A percentile compares a stretch with the other conserved stretches of the same genome.
Conservation (phyloP, 169 alveolate species). For the Amoebophrya sp. region DNA sequence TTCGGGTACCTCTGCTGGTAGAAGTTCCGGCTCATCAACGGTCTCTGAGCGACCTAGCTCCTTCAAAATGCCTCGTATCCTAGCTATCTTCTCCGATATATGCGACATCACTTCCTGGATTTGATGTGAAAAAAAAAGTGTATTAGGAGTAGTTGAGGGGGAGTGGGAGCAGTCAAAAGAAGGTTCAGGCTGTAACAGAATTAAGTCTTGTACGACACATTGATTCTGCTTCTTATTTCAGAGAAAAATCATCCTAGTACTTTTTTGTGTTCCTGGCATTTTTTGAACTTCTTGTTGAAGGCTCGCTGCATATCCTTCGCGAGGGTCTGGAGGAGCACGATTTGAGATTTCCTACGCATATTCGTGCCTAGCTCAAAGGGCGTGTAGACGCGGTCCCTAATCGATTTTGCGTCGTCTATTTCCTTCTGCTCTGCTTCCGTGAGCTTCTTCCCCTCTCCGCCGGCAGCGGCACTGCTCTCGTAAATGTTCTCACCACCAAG, state of each 20-base stretch:
- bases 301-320: not conserved
- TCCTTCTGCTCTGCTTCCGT: not conserved
- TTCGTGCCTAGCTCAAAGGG: not conserved
- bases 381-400: not conserved
- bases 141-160: not conserved
- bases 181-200: not conserved
- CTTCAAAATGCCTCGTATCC: not conserved
- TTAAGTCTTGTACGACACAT: not conserved
- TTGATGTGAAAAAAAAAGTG: too few species aligned
- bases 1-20: not conserved
- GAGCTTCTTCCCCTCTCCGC: conserved; percentile 12
- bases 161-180: not conserved
- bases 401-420: not conserved
- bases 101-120: conserved; percentile 26
- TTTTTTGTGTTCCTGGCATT: not conserved
- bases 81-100: not conserved
- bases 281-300: not conserved
- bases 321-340: not conserved
- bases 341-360: not conserved
- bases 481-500: too few species aligned
- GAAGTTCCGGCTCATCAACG: conserved; percentile 9
- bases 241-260: not conserved
- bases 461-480: too few species aligned
- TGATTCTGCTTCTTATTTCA: not conserved
- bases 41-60: not conserved